Evolutionary conservation across 1,284 basidiomycete species (phyloP), one percentile per base, ranked within the genome.

Genomic region (Microbotryomycetes sp.): DNA sequence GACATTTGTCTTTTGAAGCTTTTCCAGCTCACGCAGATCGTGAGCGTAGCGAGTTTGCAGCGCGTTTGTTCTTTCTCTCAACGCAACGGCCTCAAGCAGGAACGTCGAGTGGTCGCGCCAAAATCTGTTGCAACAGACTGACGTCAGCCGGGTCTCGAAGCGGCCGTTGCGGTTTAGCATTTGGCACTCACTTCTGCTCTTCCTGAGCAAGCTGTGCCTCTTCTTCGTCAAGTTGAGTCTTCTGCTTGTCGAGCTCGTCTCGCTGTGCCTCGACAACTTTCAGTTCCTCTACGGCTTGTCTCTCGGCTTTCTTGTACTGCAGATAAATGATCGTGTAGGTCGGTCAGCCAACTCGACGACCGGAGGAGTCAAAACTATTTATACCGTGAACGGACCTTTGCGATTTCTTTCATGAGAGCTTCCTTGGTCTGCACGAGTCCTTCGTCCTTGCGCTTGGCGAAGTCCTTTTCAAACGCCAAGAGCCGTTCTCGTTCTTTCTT

Each of bases 401-500:
- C 56, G 9, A 68, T 59, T 60, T 86, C 82, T 48, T 79, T 80
- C 70, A 86, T 84, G 52, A 84, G 79, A 69, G 86, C 84, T 65
- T 79, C 83, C 72, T 48, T 56, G 19, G 61, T 59, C 28, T 56
- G 47, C 31, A 59, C 56, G 14, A 28, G 58, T 1, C 58, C 62
- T 19, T 46, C 31, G 15, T 67, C 62, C 30, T 68, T 63, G 25
- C 59, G 48, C 26, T 84, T 87, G 70, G 82, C 80, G 9, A 91
- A 81, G 64, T 92, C 89, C 74, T 86, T 86, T 77, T 96, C 92
- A 72, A 92, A 97, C 1, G 87, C 87, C 64, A 91, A 84, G 73
- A 94, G 94, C 0, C 91, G 89, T 71, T 97, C 93, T 53, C 91
- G 80, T 73, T 97, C 93, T 72, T 86, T 86, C 76, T 88, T 89